phyloP scores from a whole-genome alignment of 192 early-diverging fungal species.

The Gonapodya sp. region DNA sequence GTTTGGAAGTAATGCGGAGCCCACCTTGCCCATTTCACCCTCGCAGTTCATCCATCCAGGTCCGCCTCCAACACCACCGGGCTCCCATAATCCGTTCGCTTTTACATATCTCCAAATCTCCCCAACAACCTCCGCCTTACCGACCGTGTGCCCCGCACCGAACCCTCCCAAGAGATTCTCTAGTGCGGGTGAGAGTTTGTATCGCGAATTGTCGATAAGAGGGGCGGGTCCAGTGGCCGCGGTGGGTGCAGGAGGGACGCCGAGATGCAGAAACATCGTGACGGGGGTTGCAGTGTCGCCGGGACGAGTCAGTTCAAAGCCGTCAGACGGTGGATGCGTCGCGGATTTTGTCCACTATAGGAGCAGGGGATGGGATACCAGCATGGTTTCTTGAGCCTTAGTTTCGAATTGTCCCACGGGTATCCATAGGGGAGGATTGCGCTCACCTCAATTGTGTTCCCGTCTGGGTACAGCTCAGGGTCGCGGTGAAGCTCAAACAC shows the following conservation, averaged over 20 bases:
- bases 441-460: not conserved
- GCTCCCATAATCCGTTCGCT: not conserved
- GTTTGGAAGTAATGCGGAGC: no score
- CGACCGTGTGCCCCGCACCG: not conserved
- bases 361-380: no score
- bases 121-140: not conserved
- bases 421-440: no score
- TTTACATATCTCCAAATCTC: not conserved
- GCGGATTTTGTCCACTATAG: not conserved
- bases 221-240: not conserved
- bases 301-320: not conserved
- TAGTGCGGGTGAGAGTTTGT: not conserved
- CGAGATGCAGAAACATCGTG: not conserved
- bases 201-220: not conserved
- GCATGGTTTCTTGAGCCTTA: no score
- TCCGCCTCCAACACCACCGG: not conserved
- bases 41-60: not conserved
- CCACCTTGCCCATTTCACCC: not conserved
- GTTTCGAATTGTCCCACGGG: no score
- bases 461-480: not conserved
- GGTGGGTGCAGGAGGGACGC: not conserved
- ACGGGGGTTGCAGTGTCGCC: not conserved
- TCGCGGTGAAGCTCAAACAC: not conserved
- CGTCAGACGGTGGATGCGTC: not conserved
- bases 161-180: not conserved